These are phyloP conservation scores for Haematococcus sp. DNA, from an alignment of 139 green algal species.

Conservation along the genomic window DNA sequence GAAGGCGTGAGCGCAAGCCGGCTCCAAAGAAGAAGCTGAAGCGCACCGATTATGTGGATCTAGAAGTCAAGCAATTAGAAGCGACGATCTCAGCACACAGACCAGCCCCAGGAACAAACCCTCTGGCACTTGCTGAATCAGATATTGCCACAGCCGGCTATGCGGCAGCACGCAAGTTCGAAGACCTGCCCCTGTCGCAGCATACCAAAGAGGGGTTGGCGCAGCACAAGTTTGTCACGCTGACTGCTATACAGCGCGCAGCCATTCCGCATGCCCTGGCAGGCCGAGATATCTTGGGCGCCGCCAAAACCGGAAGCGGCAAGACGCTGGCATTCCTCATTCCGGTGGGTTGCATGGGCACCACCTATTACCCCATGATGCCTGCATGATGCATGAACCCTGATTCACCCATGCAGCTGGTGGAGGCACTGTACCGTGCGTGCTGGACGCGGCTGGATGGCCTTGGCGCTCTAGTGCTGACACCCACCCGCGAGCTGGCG, in stretches of 20 bases:
- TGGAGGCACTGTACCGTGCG: slow-evolving; percentile 88
- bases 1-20: too few relatives aligned
- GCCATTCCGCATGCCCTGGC: slow-evolving; percentile 88
- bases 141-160: slow-evolving; percentile 26
- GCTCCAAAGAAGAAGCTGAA: too few relatives aligned
- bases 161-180: slow-evolving; percentile 38
- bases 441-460: slow-evolving; percentile 86
- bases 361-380: not conserved
- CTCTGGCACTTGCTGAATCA: slow-evolving; percentile 24
- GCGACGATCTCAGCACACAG: slow-evolving; percentile 27
- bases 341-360: slow-evolving; percentile 53
- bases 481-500: slow-evolving; percentile 93
- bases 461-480: slow-evolving; percentile 90
- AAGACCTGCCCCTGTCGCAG: slow-evolving; percentile 47
- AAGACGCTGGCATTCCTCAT: slow-evolving; percentile 97
- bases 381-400: not conserved
- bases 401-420: slow-evolving; percentile 44
- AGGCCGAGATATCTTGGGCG: slow-evolving; percentile 91
- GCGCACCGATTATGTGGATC: slow-evolving; percentile 16
- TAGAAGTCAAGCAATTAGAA: slow-evolving; percentile 35
- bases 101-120: slow-evolving; percentile 49
- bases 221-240: slow-evolving; percentile 53
- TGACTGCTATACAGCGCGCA: slow-evolving; percentile 94
- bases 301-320: slow-evolving; percentile 96
- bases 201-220: slow-evolving; percentile 54